These are phyloP conservation scores for Sicyos baderoa DNA, from an alignment of 306 rosid genomes.

Conservation along the genomic window DNA sequence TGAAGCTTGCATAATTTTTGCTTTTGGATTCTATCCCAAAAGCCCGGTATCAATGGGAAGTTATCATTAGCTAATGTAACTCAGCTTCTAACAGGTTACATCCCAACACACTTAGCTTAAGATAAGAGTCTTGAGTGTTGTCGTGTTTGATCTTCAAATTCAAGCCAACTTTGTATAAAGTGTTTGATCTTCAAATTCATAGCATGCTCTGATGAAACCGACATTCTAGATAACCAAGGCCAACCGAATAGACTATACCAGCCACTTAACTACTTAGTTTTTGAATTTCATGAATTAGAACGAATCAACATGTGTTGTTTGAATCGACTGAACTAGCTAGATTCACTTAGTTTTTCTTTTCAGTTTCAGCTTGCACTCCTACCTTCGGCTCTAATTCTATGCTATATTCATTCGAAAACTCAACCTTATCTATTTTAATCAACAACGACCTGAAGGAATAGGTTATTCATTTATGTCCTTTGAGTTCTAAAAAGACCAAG, in stretches of 20 bases:
- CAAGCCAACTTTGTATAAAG: background rate
- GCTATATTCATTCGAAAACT: background rate
- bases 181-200: too few species aligned
- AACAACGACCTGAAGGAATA: too few species aligned
- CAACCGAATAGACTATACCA: background rate
- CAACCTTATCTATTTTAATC: too few species aligned
- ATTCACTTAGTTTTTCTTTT: background rate
- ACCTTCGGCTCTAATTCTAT: background rate
- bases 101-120: background rate
- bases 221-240: background rate
- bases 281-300: background rate
- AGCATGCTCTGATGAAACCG: background rate
- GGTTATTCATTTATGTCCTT: too few species aligned
- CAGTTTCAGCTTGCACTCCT: background rate
- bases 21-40: background rate
- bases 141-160: background rate
- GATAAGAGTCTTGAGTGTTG: background rate
- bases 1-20: background rate
- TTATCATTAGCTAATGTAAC: background rate
- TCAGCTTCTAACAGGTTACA: background rate
- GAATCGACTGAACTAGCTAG: background rate
- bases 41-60: background rate
- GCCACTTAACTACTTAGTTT: background rate
- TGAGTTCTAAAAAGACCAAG: too few species aligned
- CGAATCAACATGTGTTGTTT: background rate